These are phyloP conservation scores for Durotheca rogersii DNA, from an alignment of 495 filamentous ascomycete genomes.

Conservation along the genomic window DNA sequence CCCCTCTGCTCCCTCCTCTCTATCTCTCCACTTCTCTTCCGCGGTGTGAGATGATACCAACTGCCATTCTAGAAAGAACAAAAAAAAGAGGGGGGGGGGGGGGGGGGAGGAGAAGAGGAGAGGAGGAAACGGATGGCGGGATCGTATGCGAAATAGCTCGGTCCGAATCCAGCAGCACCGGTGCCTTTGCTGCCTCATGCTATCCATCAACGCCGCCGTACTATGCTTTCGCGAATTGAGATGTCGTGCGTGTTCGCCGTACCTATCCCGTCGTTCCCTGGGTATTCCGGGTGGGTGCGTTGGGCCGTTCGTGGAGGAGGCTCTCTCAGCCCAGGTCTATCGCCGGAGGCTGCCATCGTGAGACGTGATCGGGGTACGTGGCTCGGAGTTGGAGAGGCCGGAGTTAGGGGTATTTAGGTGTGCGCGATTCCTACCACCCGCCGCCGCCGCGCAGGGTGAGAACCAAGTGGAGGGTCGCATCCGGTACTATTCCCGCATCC, in stretches of 20 bases:
- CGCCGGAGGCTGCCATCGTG: background rate
- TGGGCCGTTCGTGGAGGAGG: background rate
- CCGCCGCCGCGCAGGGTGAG: conserved; percentile 90
- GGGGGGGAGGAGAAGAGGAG: too few species aligned
- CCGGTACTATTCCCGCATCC: conserved; percentile 84
- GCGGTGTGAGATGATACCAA: too few species aligned
- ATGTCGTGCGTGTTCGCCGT: background rate
- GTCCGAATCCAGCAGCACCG: background rate
- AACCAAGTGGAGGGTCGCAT: conserved; percentile 91
- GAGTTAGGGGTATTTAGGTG: background rate
- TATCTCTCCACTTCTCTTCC: too few species aligned
- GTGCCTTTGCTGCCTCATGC: background rate
- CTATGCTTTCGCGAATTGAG: background rate
- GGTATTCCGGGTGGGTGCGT: background rate
- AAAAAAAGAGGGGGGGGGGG: too few species aligned
- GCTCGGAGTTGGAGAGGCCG: background rate
- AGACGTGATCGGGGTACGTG: background rate
- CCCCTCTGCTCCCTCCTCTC: too few species aligned
- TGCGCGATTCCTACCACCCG: conserved; percentile 17
- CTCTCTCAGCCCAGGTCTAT: background rate
- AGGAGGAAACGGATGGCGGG: too few species aligned
- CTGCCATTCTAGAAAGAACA: too few species aligned
- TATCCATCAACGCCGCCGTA: background rate
- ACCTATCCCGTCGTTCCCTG: background rate
- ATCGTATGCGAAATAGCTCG: too few species aligned